A percentile compares a stretch with the other conserved stretches of the same genome.
phyloP scores from a whole-genome alignment of 345 rosid genomes.

The Mercurialis annua region DNA sequence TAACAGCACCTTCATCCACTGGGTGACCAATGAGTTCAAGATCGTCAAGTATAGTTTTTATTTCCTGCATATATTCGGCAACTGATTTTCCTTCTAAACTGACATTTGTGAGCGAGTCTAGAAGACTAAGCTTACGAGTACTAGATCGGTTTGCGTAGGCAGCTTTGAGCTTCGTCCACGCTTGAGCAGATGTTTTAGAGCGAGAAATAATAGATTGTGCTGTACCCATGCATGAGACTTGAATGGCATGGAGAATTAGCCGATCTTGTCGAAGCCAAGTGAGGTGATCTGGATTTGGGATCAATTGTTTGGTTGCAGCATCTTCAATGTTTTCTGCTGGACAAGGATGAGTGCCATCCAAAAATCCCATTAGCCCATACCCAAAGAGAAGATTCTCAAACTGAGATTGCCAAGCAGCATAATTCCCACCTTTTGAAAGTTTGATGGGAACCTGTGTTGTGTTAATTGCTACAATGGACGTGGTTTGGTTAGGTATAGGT shows the following conservation, averaged over 20 bases:
- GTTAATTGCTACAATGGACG: no score
- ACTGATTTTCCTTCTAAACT: no score
- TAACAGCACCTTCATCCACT: neutral
- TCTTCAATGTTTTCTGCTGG: neutral
- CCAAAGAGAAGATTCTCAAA: slow-evolving; percentile 1
- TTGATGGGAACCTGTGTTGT: no score
- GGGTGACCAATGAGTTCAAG: neutral
- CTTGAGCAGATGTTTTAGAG: neutral
- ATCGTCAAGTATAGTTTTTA: neutral
- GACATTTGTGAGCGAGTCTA: neutral
- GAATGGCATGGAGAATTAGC: neutral
- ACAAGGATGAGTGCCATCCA: neutral
- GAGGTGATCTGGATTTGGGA: neutral
- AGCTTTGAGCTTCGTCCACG: neutral
- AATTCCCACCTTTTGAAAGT: no score
- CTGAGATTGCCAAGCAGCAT: no score
- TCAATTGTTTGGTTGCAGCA: neutral
- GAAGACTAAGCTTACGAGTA: neutral
- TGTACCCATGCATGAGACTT: neutral
- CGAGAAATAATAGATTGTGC: neutral
- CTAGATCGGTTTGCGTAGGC: neutral
- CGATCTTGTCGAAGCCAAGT: neutral
- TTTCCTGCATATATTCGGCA: neutral
- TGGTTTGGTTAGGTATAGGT: no score
- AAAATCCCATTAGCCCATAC: neutral